Evolutionary conservation across 2,329 filamentous ascomycete species (phyloP), one percentile per base, ranked within the genome.

Genomic region (Xylariales sp.): DNA sequence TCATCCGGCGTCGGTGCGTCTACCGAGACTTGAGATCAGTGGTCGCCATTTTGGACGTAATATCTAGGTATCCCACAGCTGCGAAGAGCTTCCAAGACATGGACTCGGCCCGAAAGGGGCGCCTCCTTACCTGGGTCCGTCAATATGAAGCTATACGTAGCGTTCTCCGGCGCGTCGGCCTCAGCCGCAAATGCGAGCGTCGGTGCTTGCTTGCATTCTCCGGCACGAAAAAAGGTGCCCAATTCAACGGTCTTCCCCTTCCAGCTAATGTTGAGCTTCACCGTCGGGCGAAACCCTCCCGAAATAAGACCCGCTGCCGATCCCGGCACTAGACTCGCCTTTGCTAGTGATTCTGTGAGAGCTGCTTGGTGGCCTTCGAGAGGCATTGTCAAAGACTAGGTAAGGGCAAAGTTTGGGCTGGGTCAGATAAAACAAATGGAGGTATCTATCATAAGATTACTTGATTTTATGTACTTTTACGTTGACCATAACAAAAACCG

Each of bases 1-100:
- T 87, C 83, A 43, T 85, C 83, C 0, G 85, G 86, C 0, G 84
- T 87, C 0, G 86, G 86, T 23, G 85, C 85, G 66, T 87, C 86
- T 41, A 14, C 12, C 9, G 39, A 41, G 9, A 41, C 9, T 41
- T 12, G 12, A 5, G 12, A 10, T 41, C 9, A 41, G 39, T 41
- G 12, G 14, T 41, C 39, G 12, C 10, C 39, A 12, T 41, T 41
- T 41, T 41, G 12, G 5, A 12, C 39, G 39, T 41, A 14, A 41
- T 41, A 12, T 41, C 10, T 41, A 12, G 14, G 12, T 14, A 41
- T 41, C 14, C 12, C 12, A 41, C 12, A 41, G 5, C 39, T 5
- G 12, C 39, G 14, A 41, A 41, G 39, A 41, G 39, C 10, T 41
- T 14, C 39, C 39, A 12, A 41, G 39, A 12, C 10, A 41, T 4